Conservation (phyloP, 768 basidiomycete species). For the Solioccasus polychromus region DNA sequence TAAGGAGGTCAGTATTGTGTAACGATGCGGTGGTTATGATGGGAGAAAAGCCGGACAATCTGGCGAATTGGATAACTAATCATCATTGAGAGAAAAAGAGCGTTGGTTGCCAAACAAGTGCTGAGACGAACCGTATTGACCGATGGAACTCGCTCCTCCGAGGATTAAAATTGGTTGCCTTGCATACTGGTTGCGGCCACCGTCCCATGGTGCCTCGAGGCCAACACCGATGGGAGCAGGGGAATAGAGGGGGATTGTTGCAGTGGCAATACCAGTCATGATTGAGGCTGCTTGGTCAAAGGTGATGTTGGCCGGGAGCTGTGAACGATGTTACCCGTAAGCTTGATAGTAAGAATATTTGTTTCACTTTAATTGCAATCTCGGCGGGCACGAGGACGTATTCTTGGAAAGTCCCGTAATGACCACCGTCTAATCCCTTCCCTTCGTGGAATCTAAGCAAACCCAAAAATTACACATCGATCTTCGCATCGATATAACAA, state of each 20-base stretch:
- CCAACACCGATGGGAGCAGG: constrained; percentile 26
- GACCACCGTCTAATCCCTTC: neutral
- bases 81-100: constrained; percentile 1
- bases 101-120: no score
- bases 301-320: constrained; percentile 37
- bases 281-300: constrained; percentile 40
- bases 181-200: constrained; percentile 26
- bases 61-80: constrained; percentile 35
- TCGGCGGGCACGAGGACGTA: constrained; percentile 25
- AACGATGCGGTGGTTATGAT: constrained; percentile 41
- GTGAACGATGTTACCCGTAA: neutral
- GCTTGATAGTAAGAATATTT: neutral
- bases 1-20: constrained; percentile 31
- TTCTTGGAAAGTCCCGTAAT: constrained; percentile 27
- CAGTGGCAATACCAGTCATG: constrained; percentile 31
- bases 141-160: constrained; percentile 38
- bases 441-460: constrained; percentile 21
- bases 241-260: constrained; percentile 33
- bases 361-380: constrained; percentile 11
- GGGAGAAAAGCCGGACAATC: constrained; percentile 34
- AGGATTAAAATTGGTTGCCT: constrained; percentile 35
- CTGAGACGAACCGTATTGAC: constrained; percentile 36
- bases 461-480: neutral
- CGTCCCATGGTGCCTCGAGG: constrained; percentile 34
- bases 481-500: neutral